Conservation (phyloP, 768 basidiomycete genomes). For the Fomitopsis serialis region DNA sequence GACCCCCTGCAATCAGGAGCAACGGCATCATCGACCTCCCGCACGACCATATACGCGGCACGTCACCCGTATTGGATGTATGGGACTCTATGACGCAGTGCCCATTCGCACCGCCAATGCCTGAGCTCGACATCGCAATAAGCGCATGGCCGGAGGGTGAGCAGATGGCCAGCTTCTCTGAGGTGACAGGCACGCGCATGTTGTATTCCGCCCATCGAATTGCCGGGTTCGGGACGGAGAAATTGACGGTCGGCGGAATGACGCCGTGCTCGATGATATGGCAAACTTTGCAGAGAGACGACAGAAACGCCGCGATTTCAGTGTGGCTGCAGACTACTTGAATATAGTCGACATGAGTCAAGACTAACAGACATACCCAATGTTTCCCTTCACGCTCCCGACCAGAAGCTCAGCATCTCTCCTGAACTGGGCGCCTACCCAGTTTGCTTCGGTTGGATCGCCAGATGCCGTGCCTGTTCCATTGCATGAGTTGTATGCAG, state of each 20-base stretch:
- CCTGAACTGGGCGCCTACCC: conserved; percentile 35
- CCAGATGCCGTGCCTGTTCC: conserved; percentile 39
- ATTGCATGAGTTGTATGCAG: background rate
- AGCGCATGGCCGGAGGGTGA: conserved; percentile 21
- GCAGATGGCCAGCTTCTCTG: conserved; percentile 21
- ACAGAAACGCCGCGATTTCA: conserved; percentile 40
- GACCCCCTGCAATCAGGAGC: conserved; percentile 6
- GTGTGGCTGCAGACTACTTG: conserved; percentile 24
- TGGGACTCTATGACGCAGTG: conserved; percentile 36
- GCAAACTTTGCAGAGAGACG: conserved; percentile 38
- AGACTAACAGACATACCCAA: conserved; percentile 28
- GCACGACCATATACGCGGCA: background rate
- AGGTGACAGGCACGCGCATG: conserved; percentile 29
- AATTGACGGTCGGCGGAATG: conserved; percentile 39
- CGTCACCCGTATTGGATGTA: conserved; percentile 6
- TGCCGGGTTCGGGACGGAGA: conserved; percentile 28
- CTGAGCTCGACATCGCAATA: conserved; percentile 37
- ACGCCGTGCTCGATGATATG: conserved; percentile 29
- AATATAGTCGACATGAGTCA: background rate
- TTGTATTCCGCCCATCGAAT: conserved; percentile 35
- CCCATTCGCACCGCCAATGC: conserved; percentile 40
- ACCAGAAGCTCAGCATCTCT: conserved; percentile 29
- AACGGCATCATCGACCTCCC: background rate
- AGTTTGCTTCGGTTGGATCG: conserved; percentile 47
- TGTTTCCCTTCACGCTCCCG: conserved; percentile 43